Conservation (phyloP, 2,329 filamentous ascomycete species). For the Aspergillus felis region DNA sequence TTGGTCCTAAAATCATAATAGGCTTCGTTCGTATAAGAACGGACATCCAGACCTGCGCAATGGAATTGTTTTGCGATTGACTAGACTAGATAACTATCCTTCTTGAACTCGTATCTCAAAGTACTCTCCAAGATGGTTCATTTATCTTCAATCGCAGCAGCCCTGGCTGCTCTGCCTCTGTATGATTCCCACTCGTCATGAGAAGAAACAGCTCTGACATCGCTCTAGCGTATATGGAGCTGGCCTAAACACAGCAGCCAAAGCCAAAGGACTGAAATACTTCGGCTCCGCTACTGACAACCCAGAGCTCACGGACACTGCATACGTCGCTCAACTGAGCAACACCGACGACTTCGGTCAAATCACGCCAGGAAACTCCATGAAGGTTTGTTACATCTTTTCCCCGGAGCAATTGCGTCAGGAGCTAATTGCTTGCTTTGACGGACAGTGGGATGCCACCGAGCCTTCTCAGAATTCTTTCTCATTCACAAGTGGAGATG, state of each 20-base stretch:
- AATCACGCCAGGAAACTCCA: constrained; percentile 61
- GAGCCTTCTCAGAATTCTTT: constrained; percentile 57
- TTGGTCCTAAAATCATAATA: neutral
- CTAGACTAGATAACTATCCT: neutral
- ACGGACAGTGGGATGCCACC: constrained; percentile 56
- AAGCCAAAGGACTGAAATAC: constrained; percentile 52
- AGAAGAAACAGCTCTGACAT: neutral
- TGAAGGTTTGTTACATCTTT: constrained; percentile 41
- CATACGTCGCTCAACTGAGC: constrained; percentile 55
- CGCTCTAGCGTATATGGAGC: constrained; percentile 14
- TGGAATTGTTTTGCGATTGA: neutral
- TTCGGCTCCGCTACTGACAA: constrained; percentile 60
- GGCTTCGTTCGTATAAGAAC: neutral
- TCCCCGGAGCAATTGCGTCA: neutral
- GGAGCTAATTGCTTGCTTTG: neutral
- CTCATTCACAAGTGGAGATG: constrained; percentile 56
- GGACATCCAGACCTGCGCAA: neutral
- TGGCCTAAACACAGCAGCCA: constrained; percentile 39
- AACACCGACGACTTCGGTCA: constrained; percentile 62
- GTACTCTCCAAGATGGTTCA: neutral
- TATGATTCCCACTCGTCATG: constrained; percentile 3
- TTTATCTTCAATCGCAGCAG: neutral
- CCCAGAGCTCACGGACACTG: constrained; percentile 48
- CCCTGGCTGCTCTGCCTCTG: constrained; percentile 17
- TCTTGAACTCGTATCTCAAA: neutral